These are phyloP conservation scores for Orbilia quercus DNA, from an alignment of 2,329 filamentous ascomycete species.

Conservation along the genomic window DNA sequence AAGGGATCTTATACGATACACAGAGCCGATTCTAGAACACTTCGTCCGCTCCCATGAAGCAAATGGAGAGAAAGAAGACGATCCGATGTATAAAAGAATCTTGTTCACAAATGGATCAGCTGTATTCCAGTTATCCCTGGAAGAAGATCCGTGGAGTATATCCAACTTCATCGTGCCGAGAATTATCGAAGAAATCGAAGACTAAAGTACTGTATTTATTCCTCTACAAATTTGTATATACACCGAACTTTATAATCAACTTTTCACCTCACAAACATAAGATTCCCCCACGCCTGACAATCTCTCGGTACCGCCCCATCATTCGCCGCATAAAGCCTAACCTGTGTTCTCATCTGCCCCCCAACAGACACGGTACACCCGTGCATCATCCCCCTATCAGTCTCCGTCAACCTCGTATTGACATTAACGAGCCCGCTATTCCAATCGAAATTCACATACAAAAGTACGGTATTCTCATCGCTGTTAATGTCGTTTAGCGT, in stretches of 20 bases:
- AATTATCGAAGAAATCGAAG: not conserved
- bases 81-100: constrained; percentile 16
- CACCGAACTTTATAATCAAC: not conserved
- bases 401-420: constrained; percentile 17
- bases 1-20: constrained; percentile 24
- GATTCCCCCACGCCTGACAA: constrained; percentile 47
- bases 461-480: constrained; percentile 31
- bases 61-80: not conserved
- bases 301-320: constrained; percentile 32
- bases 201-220: not conserved
- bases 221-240: not conserved
- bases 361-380: constrained; percentile 25
- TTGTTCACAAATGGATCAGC: constrained; percentile 7
- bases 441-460: constrained; percentile 34
- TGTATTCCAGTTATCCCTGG: constrained; percentile 13
- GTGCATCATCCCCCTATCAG: constrained; percentile 26
- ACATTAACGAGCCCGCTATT: constrained; percentile 17
- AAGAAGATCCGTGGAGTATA: constrained; percentile 20
- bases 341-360: constrained; percentile 27
- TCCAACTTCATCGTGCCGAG: not conserved
- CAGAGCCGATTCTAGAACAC: constrained; percentile 23
- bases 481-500: constrained; percentile 46
- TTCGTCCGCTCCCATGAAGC: constrained; percentile 1
- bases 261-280: constrained; percentile 20
- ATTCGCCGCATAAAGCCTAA: constrained; percentile 27